Percentiles rank a stretch among this genome's conserved stretches.
phyloP scores from a whole-genome alignment of 2,329 filamentous ascomycete species.

The Acrodontium crateriforme region DNA sequence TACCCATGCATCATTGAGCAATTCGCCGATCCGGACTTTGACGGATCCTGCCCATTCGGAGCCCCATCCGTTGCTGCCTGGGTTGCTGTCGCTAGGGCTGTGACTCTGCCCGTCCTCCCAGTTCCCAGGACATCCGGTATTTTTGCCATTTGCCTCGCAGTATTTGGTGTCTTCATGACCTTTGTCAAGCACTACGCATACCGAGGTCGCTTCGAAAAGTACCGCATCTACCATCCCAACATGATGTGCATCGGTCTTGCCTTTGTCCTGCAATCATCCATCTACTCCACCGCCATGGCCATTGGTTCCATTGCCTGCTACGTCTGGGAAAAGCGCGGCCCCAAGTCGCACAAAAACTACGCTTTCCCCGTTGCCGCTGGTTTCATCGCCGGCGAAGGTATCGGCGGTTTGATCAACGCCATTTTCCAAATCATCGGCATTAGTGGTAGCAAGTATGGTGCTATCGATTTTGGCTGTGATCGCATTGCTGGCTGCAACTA shows the following conservation, averaged over 20 bases:
- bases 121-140: constrained; percentile 44
- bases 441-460: too few relatives aligned
- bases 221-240: constrained; percentile 44
- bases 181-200: constrained; percentile 42
- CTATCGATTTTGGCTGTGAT: too few relatives aligned
- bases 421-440: constrained; percentile 34
- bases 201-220: constrained; percentile 39
- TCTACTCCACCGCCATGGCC: constrained; percentile 45
- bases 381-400: constrained; percentile 49
- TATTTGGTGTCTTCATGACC: constrained; percentile 39
- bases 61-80: constrained; percentile 53
- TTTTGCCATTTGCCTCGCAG: constrained; percentile 43
- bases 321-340: constrained; percentile 41
- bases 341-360: constrained; percentile 40
- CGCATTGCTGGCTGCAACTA: too few relatives aligned
- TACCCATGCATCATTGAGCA: constrained; percentile 52
- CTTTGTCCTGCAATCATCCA: constrained; percentile 43
- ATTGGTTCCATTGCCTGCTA: constrained; percentile 40
- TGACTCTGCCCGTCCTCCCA: constrained; percentile 42
- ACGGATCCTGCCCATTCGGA: constrained; percentile 41
- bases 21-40: constrained; percentile 26
- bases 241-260: constrained; percentile 48
- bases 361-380: constrained; percentile 47
- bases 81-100: constrained; percentile 50
- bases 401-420: constrained; percentile 50